Conservation (phyloP, 495 filamentous ascomycete species). For the Aspergillus panamensis region DNA sequence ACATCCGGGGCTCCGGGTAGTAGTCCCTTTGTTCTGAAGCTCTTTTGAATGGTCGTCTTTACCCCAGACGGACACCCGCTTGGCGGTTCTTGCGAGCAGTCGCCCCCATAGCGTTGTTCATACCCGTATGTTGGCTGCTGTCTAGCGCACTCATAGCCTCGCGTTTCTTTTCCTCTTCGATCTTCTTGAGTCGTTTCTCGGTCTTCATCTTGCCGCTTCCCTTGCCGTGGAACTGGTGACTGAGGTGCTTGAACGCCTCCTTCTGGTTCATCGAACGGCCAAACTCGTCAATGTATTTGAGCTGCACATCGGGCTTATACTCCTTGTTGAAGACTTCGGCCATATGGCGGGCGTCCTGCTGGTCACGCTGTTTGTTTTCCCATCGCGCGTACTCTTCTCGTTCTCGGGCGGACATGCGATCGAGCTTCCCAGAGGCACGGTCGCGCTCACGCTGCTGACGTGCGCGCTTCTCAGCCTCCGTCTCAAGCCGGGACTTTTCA, state of each 20-base stretch:
- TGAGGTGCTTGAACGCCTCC: conserved; percentile 93
- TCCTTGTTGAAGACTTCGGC: conserved; percentile 79
- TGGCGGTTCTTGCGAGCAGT: conserved; percentile 78
- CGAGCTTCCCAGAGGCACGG: conserved; percentile 72
- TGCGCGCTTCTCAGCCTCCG: conserved; percentile 71
- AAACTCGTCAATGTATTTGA: conserved; percentile 85
- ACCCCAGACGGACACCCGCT: conserved; percentile 83
- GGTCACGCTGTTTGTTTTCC: conserved; percentile 84
- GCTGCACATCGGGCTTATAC: conserved; percentile 85
- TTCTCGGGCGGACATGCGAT: conserved; percentile 83
- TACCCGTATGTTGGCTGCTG: conserved; percentile 75
- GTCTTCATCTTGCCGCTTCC: conserved; percentile 97
- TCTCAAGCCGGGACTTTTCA: conserved; percentile 70
- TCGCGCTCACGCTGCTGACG: conserved; percentile 84
- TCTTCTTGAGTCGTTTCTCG: conserved; percentile 94
- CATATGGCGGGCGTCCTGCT: conserved; percentile 72
- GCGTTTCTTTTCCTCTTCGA: conserved; percentile 88
- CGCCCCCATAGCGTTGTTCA: conserved; percentile 71
- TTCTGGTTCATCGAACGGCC: conserved; percentile 84
- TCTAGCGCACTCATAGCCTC: conserved; percentile 78
- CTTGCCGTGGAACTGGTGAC: conserved; percentile 97
- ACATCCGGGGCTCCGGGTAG: neutral
- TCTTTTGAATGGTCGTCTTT: conserved; percentile 13
- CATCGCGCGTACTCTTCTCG: conserved; percentile 83
- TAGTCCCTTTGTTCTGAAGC: neutral